These are phyloP conservation scores for Basidiobolus meristosporus DNA, from an alignment of 371 early-diverging fungal genomes.

Conservation along the genomic window DNA sequence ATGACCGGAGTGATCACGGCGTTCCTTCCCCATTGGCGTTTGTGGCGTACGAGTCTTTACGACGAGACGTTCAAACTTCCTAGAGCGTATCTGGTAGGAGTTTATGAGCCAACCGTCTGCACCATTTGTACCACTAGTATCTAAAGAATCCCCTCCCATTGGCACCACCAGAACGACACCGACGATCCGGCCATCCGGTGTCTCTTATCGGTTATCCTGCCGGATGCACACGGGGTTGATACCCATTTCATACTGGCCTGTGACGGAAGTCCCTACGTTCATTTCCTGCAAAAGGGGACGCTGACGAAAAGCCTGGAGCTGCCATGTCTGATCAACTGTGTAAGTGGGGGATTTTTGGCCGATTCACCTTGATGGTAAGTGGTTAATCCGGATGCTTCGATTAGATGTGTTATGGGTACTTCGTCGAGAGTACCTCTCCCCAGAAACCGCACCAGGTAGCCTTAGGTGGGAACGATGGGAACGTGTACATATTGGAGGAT, in stretches of 20 bases:
- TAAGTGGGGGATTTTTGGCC: constrained; percentile 5
- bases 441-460: constrained; percentile 10
- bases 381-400: background rate
- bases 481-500: constrained; percentile 16
- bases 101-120: background rate
- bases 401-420: constrained; percentile 20
- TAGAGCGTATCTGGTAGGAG: constrained; percentile 7
- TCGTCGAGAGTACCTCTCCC: constrained; percentile 2
- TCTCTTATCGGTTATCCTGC: constrained; percentile 11
- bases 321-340: constrained; percentile 16
- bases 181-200: constrained; percentile 12
- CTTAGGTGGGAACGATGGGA: constrained; percentile 19
- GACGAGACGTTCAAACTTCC: constrained; percentile 15
- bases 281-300: constrained; percentile 15
- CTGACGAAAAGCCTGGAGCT: constrained; percentile 9
- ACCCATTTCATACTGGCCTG: constrained; percentile 17
- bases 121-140: background rate
- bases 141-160: background rate
- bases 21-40: constrained; percentile 16
- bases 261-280: constrained; percentile 18
- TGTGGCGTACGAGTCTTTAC: constrained; percentile 19
- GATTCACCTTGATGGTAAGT: background rate
- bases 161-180: constrained; percentile 9
- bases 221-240: constrained; percentile 12
- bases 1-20: constrained; percentile 16